phyloP scores from a whole-genome alignment of 2,329 filamentous ascomycete genomes.

The Golovinomyces cichoracearum region DNA sequence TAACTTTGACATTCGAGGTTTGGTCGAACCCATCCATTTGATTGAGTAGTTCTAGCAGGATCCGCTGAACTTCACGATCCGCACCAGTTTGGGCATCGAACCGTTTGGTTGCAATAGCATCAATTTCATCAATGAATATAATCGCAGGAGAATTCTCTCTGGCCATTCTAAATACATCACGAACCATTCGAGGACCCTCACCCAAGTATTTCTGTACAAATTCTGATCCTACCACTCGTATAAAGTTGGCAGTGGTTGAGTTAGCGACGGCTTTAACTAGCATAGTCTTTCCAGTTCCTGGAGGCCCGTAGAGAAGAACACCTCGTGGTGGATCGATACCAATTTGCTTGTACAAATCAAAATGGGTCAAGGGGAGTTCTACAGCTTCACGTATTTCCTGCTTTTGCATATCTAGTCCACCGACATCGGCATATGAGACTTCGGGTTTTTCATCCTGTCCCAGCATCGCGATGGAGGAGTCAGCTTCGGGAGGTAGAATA shows the following conservation, averaged over 20 bases:
- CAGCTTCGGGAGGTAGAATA: conserved; percentile 93
- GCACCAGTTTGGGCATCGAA: conserved; percentile 97
- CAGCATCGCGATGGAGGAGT: conserved; percentile 96
- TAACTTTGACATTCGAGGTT: conserved; percentile 96
- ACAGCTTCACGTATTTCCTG: conserved; percentile 97
- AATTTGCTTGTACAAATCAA: conserved; percentile 95
- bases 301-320: conserved; percentile 85
- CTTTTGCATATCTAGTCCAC: conserved; percentile 97
- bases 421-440: conserved; percentile 91
- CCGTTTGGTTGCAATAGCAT: conserved; percentile 95
- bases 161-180: conserved; percentile 97
- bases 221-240: conserved; percentile 90
- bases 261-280: conserved; percentile 95
- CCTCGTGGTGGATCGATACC: conserved; percentile 94
- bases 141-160: conserved; percentile 94
- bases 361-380: conserved; percentile 86
- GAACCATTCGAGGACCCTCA: conserved; percentile 94
- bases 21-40: conserved; percentile 99
- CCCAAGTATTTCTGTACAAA: conserved; percentile 98
- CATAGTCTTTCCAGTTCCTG: conserved; percentile 92
- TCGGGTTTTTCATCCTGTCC: conserved; percentile 93
- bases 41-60: conserved; percentile 86
- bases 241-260: conserved; percentile 93
- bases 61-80: conserved; percentile 94
- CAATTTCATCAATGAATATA: conserved; percentile 99